Evolutionary conservation across 2,329 filamentous ascomycete genomes (phyloP).

Genomic region (Penicillium sp.): DNA sequence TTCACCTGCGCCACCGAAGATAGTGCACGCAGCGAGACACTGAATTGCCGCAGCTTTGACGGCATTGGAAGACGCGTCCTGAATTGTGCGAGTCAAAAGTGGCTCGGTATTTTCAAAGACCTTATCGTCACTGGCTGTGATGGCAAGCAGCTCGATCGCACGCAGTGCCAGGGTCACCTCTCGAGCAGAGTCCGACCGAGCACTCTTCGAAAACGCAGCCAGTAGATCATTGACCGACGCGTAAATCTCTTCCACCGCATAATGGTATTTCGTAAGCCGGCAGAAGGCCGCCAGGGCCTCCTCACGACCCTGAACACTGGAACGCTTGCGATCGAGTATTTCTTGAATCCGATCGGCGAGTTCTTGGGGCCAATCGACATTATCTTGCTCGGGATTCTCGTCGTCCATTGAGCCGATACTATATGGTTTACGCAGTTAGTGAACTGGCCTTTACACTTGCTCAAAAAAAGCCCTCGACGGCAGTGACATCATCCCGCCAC

Average conservation of each 20-base stretch:
- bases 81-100: slow-evolving; percentile 62
- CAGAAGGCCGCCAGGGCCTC: slow-evolving; percentile 62
- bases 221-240: slow-evolving; percentile 62
- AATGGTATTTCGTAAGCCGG: slow-evolving; percentile 68
- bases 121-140: slow-evolving; percentile 65
- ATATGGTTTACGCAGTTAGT: slow-evolving; percentile 14
- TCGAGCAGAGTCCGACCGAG: slow-evolving; percentile 67
- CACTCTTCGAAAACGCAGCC: slow-evolving; percentile 66
- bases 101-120: slow-evolving; percentile 64
- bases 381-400: slow-evolving; percentile 55
- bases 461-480: slow-evolving; percentile 4
- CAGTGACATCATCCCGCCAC: slow-evolving; percentile 39
- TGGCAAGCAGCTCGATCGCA: slow-evolving; percentile 68
- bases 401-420: slow-evolving; percentile 69
- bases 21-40: slow-evolving; percentile 68
- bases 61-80: slow-evolving; percentile 64
- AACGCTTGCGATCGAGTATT: slow-evolving; percentile 75
- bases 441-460: neutral
- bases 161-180: slow-evolving; percentile 71
- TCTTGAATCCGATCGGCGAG: slow-evolving; percentile 68
- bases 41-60: slow-evolving; percentile 73
- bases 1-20: slow-evolving; percentile 72
- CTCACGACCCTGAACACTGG: slow-evolving; percentile 70
- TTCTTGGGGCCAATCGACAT: slow-evolving; percentile 61
- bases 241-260: slow-evolving; percentile 63